Conservation (phyloP, 805 yeast species). For the Teunomyces pallodes region DNA sequence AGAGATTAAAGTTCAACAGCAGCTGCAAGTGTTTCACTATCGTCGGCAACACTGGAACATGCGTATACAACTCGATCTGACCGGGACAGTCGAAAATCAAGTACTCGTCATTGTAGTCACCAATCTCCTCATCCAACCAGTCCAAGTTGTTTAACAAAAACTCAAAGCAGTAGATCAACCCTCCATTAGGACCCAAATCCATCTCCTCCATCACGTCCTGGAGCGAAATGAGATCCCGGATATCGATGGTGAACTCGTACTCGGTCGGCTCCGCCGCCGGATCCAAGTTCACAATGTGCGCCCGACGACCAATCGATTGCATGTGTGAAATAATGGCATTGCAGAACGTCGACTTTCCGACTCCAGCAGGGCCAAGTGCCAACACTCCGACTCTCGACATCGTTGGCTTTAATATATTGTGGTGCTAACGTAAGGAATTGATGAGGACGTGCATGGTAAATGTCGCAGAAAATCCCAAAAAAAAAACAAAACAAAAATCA, state of each 20-base stretch:
- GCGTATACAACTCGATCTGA: conserved; percentile 92
- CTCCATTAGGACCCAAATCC: conserved; percentile 94
- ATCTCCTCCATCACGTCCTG: conserved; percentile 96
- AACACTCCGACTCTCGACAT: conserved; percentile 96
- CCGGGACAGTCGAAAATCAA: conserved; percentile 96
- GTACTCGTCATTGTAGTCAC: conserved; percentile 93
- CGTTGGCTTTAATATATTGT: background rate
- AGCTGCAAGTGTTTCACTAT: conserved; percentile 81
- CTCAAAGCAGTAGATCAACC: conserved; percentile 89
- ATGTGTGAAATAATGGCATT: conserved; percentile 81
- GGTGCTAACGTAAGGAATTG: too few species aligned
- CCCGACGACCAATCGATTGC: conserved; percentile 87
- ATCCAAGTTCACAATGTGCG: conserved; percentile 91
- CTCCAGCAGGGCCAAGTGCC: conserved; percentile 97
- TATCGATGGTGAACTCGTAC: conserved; percentile 89
- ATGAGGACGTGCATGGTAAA: too few species aligned
- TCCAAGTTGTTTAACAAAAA: conserved; percentile 84
- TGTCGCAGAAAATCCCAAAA: too few species aligned
- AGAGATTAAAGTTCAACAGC: conserved; percentile 77
- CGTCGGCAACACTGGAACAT: conserved; percentile 88
- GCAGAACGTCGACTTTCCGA: conserved; percentile 91
- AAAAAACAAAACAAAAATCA: too few species aligned
- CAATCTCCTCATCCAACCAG: conserved; percentile 97
- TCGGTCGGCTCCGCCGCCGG: conserved; percentile 96
- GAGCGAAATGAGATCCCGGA: conserved; percentile 82